phyloP scores from a whole-genome alignment of 805 yeast species.

The Tetrapisispora namnaoensis region DNA sequence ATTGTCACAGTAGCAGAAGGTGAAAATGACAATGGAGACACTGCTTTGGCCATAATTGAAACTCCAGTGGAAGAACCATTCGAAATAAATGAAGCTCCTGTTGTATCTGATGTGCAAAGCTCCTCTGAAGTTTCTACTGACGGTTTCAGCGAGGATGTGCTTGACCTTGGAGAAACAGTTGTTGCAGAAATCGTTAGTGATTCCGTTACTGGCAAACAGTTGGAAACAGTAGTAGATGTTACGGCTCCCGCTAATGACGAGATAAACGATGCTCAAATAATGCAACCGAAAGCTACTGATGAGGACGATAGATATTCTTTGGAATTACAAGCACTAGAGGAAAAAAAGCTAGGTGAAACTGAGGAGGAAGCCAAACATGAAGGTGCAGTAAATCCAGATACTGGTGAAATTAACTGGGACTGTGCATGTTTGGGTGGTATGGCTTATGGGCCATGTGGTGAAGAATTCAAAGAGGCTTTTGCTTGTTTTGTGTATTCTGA shows the following conservation, averaged over 20 bases:
- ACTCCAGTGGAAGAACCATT: background rate
- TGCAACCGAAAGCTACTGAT: background rate
- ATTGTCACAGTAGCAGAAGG: background rate
- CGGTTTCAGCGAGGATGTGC: background rate
- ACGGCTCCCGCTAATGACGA: background rate
- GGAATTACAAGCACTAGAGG: background rate
- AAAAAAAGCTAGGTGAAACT: constrained; percentile 1
- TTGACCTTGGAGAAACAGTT: constrained; percentile 1
- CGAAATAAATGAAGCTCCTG: background rate
- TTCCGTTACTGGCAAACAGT: constrained; percentile 2
- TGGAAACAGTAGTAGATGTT: background rate
- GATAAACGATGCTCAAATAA: background rate
- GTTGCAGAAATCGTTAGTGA: constrained; percentile 4
- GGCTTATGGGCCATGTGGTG: constrained; percentile 99
- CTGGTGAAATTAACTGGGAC: constrained; percentile 99
- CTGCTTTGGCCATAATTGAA: background rate
- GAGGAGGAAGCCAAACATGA: constrained; percentile 35
- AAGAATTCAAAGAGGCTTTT: constrained; percentile 88
- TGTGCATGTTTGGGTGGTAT: constrained; percentile 99
- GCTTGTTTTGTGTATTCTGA: constrained; percentile 90
- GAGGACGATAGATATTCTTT: background rate
- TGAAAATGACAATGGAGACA: constrained; percentile 3
- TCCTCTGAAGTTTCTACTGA: background rate
- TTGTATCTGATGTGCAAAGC: background rate
- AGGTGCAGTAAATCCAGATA: constrained; percentile 88